A percentile compares a stretch with the other conserved stretches of the same genome.
Evolutionary conservation across 1,139 yeast genomes (phyloP).

Genomic region (Hyphopichia wangnamkhiaoensis): DNA sequence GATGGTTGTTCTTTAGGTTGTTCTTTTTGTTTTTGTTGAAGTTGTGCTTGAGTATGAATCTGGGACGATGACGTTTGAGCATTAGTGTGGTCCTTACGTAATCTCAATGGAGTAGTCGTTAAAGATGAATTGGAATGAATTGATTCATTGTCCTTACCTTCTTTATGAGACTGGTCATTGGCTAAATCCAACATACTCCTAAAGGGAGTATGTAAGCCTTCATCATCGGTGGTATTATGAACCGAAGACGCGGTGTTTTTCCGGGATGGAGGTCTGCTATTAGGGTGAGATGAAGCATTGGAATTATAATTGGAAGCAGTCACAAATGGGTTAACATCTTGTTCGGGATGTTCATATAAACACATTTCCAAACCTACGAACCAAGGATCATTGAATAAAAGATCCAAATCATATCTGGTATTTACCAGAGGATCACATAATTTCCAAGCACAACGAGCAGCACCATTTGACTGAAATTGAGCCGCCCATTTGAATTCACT

Average conservation of each 20-base stretch:
- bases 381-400: constrained; percentile 65
- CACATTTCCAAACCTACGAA: constrained; percentile 63
- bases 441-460: constrained; percentile 74
- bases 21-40: constrained; percentile 5
- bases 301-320: constrained; percentile 14
- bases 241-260: constrained; percentile 26
- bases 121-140: constrained; percentile 31
- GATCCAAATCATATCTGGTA: constrained; percentile 55
- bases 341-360: constrained; percentile 53
- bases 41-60: constrained; percentile 4
- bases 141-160: constrained; percentile 19
- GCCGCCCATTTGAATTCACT: constrained; percentile 65
- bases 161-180: constrained; percentile 7
- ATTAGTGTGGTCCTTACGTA: constrained; percentile 9
- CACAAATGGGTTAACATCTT: constrained; percentile 42
- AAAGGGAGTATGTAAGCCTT: constrained; percentile 28
- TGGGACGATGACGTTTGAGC: constrained; percentile 2
- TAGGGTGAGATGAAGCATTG: constrained; percentile 27
- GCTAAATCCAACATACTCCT: constrained; percentile 45
- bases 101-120: constrained; percentile 15
- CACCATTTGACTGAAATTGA: constrained; percentile 57
- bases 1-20: neutral
- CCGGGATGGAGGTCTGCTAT: constrained; percentile 38
- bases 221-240: constrained; percentile 15
- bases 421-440: constrained; percentile 63